A percentile compares a stretch with the other conserved stretches of the same genome.
phyloP scores from a whole-genome alignment of 1,284 basidiomycete genomes.

The Papiliotrema fonsecae region DNA sequence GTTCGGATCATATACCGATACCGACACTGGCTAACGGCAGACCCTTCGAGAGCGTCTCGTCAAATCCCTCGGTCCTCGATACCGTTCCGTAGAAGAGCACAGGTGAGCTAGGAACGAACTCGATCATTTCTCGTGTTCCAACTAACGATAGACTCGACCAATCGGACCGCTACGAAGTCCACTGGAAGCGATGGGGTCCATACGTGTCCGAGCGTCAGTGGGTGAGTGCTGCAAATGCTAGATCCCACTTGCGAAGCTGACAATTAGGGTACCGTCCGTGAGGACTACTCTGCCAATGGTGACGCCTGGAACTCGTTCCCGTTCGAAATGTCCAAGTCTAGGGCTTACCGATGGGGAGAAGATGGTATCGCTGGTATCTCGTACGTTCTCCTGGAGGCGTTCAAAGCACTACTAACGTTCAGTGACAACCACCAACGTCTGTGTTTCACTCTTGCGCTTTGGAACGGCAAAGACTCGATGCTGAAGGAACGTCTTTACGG shows the following conservation, averaged over 20 bases:
- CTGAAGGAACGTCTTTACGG: slow-evolving; percentile 94
- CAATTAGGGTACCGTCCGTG: slow-evolving; percentile 85
- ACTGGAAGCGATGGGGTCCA: slow-evolving; percentile 99
- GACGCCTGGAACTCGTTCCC: slow-evolving; percentile 98
- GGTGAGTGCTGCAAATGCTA: slow-evolving; percentile 56
- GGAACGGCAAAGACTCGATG: slow-evolving; percentile 93
- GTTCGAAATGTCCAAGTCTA: slow-evolving; percentile 87
- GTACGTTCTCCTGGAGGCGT: slow-evolving; percentile 20
- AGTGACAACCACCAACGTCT: slow-evolving; percentile 88
- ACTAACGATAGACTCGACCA: slow-evolving; percentile 68
- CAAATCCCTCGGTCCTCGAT: slow-evolving; percentile 38
- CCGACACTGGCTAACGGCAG: slow-evolving; percentile 26
- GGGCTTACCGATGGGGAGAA: slow-evolving; percentile 97
- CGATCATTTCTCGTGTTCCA: slow-evolving; percentile 53
- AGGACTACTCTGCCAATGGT: slow-evolving; percentile 94
- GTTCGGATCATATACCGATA: background rate
- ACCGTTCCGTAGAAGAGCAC: slow-evolving; percentile 46
- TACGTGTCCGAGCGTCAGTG: slow-evolving; percentile 96
- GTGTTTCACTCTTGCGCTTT: slow-evolving; percentile 83
- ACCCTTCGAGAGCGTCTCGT: slow-evolving; percentile 42
- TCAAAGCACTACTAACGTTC: background rate
- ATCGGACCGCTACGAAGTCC: slow-evolving; percentile 61
- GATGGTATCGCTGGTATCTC: slow-evolving; percentile 95
- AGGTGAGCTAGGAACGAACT: slow-evolving; percentile 14
- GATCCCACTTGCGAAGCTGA: background rate